Evolutionary conservation across 805 yeast genomes (phyloP).

Genomic region (Pichia occidentalis): DNA sequence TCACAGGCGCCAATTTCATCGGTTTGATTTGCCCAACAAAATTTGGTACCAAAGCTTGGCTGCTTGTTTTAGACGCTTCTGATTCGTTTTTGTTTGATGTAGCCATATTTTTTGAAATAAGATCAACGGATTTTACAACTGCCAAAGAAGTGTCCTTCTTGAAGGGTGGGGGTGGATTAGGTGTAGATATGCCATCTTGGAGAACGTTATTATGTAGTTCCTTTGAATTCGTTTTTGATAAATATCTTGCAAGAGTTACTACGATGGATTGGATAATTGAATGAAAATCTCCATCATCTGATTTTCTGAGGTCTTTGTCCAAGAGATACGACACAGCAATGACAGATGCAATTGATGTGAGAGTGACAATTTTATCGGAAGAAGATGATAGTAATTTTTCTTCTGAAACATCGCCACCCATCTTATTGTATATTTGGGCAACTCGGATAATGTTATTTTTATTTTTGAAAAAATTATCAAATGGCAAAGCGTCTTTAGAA

Average conservation of each 20-base stretch:
- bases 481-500: slow-evolving; percentile 8
- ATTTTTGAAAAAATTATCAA: slow-evolving; percentile 5
- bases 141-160: too few species aligned
- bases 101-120: too few species aligned
- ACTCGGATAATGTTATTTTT: slow-evolving; percentile 11
- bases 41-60: not conserved
- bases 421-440: slow-evolving; percentile 28
- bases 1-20: slow-evolving; percentile 4
- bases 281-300: slow-evolving; percentile 16
- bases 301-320: slow-evolving; percentile 8
- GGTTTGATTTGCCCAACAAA: not conserved
- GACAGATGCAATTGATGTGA: slow-evolving; percentile 24
- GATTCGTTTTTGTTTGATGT: too few species aligned
- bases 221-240: slow-evolving; percentile 3
- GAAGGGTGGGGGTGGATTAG: too few species aligned
- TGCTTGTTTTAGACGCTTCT: too few species aligned
- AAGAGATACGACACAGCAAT: slow-evolving; percentile 21
- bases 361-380: slow-evolving; percentile 20
- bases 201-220: slow-evolving; percentile 5
- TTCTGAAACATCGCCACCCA: slow-evolving; percentile 27
- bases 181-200: slow-evolving; percentile 1
- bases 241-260: slow-evolving; percentile 19
- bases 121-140: too few species aligned
- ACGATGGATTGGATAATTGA: slow-evolving; percentile 29
- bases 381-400: slow-evolving; percentile 12